Conservation (phyloP, 345 rosid species). For the Erucastrum elatum region DNA sequence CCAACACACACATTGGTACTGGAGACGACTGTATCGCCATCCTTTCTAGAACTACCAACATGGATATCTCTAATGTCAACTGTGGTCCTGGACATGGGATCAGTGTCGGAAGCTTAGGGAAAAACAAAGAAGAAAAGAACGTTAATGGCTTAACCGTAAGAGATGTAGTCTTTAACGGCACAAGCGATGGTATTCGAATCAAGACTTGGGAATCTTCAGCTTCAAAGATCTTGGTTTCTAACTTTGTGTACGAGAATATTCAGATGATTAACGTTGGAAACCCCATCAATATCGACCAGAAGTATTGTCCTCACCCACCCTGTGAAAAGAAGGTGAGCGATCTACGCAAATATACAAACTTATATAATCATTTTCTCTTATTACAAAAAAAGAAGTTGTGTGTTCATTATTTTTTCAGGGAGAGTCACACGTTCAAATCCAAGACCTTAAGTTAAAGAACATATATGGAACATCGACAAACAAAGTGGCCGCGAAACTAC, state of each 20-base stretch:
- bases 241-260: not conserved
- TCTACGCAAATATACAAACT: not conserved
- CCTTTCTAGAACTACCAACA: not conserved
- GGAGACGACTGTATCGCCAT: not conserved
- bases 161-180: not conserved
- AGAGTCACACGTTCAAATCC: not conserved
- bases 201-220: conserved; percentile 1
- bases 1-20: not conserved
- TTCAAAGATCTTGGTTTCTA: not conserved
- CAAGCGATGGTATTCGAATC: not conserved
- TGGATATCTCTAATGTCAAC: not conserved
- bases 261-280: not conserved
- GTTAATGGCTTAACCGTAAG: not conserved
- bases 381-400: not conserved
- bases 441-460: not conserved
- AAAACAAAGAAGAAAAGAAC: not conserved
- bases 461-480: not conserved
- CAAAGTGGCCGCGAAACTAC: not conserved
- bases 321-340: not conserved
- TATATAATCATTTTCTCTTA: not conserved
- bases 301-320: conserved; percentile 2
- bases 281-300: not conserved
- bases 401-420: not conserved
- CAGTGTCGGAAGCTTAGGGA: not conserved
- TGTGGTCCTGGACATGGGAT: conserved; percentile 4